Conservation (phyloP, 345 rosid species). For the Bruguiera parviflora region DNA sequence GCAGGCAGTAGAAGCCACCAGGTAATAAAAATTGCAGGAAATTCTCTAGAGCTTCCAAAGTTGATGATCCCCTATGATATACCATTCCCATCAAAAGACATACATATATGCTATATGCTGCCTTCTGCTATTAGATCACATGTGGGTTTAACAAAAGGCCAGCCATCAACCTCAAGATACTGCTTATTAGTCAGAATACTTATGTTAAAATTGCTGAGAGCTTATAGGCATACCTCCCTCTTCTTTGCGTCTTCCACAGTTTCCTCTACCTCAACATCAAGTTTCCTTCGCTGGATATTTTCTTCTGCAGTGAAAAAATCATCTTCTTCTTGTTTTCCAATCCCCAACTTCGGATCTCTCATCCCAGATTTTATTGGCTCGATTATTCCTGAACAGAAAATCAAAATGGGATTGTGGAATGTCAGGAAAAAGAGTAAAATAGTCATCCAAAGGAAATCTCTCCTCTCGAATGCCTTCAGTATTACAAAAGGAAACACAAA, state of each 20-base stretch:
- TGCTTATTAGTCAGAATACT: slow-evolving; percentile 22
- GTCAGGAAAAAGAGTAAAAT: background rate
- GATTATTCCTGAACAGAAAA: slow-evolving; percentile 51
- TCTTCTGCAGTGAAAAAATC: slow-evolving; percentile 94
- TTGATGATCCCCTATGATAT: slow-evolving; percentile 71
- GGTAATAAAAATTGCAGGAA: slow-evolving; percentile 97
- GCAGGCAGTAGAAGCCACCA: slow-evolving; percentile 99
- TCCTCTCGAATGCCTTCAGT: background rate
- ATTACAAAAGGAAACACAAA: background rate
- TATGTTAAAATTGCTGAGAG: slow-evolving; percentile 22
- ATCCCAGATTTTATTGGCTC: slow-evolving; percentile 97
- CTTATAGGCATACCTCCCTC: slow-evolving; percentile 82
- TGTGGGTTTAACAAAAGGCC: slow-evolving; percentile 53
- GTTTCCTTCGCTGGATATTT: slow-evolving; percentile 86
- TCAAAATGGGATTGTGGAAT: background rate
- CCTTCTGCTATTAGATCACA: slow-evolving; percentile 56
- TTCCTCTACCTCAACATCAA: slow-evolving; percentile 85
- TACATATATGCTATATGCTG: slow-evolving; percentile 67
- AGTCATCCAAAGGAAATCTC: background rate
- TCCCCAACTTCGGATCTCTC: slow-evolving; percentile 82
- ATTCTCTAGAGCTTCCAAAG: slow-evolving; percentile 77
- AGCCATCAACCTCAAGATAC: slow-evolving; percentile 52
- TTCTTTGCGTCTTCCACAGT: slow-evolving; percentile 83
- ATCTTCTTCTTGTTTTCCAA: slow-evolving; percentile 98
- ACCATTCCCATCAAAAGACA: slow-evolving; percentile 76